Base-by-base conservation (phyloP, 2,329 filamentous ascomycete species). In the Ophiostoma piceae region DNA sequence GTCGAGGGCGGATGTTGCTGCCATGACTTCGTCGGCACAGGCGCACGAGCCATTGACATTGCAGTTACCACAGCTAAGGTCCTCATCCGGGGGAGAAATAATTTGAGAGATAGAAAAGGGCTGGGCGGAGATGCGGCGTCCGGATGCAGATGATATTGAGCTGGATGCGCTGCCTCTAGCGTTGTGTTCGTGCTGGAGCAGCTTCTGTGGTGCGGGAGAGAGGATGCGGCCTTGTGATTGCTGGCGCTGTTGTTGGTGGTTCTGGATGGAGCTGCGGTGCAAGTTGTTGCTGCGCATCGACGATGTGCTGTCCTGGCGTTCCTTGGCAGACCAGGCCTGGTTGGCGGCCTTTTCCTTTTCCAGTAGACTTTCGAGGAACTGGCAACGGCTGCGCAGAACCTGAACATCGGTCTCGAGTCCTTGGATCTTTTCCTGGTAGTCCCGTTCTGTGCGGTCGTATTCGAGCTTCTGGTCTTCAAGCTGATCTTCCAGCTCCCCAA, bases 401-500 rank as follows among this genome's bases (percentile, higher is more conserved):
- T 91, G 87, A 3, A 92, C 80, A 74, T 92, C 88, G 43, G 84
- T 80, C 74, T 91, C 88, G 3, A 93, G 82, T 66, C 80, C 79
- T 62, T 80, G 81, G 35, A 89, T 83, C 71, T 85, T 84, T n/a
- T 85, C 83, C 74, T 83, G 83, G 71, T 88, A 75, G 4, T 87
- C 87, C 69, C 83, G 79, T 73, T 89, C 85, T 65, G 82, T 80
- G 72, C 87, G 84, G 8, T 88, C 84, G 66, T 87, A 80, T 19
- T 82, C 82, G 57, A 85, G 84, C 74, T 84, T 86, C 65, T 87
- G 81, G 71, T 88, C 84, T 3, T 89, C 86, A 7, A 91, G 80
- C 76, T 88, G 85, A 74, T 89, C 87, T 77, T 91, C 88, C 41
- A 91, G 80, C 77, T 90, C 94, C 54, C 90, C 89, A 7, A 97